phyloP scores from a whole-genome alignment of 768 basidiomycete species.

The Pleurotus djamor region DNA sequence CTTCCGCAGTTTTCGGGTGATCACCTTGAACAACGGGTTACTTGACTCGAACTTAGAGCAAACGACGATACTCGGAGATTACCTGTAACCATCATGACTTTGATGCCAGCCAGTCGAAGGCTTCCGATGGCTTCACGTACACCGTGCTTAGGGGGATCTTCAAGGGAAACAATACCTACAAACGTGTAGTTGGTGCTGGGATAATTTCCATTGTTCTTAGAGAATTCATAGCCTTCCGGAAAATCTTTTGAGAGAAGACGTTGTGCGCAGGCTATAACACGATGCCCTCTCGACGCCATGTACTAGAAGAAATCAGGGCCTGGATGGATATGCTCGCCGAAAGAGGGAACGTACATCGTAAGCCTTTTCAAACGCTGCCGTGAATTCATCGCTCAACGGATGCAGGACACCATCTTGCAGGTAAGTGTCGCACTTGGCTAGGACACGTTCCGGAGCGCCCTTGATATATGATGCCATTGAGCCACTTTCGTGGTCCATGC shows the following conservation, averaged over 20 bases:
- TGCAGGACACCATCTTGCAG: constrained; percentile 45
- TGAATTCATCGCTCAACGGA: constrained; percentile 58
- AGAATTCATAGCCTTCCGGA: constrained; percentile 45
- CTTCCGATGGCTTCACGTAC: constrained; percentile 73
- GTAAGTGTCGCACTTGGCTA: constrained; percentile 61
- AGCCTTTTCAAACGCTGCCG: constrained; percentile 50
- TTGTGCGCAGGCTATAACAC: constrained; percentile 74
- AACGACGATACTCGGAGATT: background rate
- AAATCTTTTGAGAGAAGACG: constrained; percentile 50
- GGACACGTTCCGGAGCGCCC: constrained; percentile 68
- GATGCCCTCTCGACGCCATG: constrained; percentile 76
- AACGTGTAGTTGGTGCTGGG: constrained; percentile 60
- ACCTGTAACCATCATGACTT: constrained; percentile 79
- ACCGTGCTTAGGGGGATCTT: constrained; percentile 71
- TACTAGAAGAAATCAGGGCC: constrained; percentile 37
- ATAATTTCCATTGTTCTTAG: constrained; percentile 51
- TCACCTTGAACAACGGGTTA: constrained; percentile 37
- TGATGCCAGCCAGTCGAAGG: constrained; percentile 68
- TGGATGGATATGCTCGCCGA: background rate
- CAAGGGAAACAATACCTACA: constrained; percentile 62
- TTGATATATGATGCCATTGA: constrained; percentile 57
- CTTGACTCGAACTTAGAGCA: background rate
- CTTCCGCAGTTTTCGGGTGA: constrained; percentile 73
- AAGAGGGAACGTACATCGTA: constrained; percentile 44
- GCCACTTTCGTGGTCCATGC: constrained; percentile 51